Conservation (phyloP, 2,329 filamentous ascomycete species). For the Beauveria asiatica region DNA sequence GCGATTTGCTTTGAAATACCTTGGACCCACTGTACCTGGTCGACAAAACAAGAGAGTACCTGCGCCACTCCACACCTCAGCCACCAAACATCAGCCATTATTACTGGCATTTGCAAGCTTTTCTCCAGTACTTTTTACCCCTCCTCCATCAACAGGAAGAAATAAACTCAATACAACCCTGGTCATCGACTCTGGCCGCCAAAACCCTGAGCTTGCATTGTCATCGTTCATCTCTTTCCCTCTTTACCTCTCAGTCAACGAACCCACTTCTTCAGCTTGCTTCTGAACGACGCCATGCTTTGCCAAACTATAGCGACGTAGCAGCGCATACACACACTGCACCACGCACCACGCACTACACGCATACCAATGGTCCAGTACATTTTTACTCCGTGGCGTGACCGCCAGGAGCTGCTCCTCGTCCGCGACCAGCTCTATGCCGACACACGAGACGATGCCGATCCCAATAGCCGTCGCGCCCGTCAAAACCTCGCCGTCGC, state of each 20-base stretch:
- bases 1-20: too few species aligned
- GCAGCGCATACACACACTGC: not conserved
- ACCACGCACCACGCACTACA: not conserved
- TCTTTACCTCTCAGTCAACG: not conserved
- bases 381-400: conserved; percentile 66
- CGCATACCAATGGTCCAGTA: conserved; percentile 53
- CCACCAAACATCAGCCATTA: not conserved
- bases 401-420: conserved; percentile 53
- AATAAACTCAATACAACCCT: not conserved
- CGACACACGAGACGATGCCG: conserved; percentile 13
- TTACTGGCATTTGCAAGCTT: not conserved
- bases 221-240: not conserved
- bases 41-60: too few species aligned
- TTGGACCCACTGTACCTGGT: too few species aligned
- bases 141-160: not conserved
- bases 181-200: too few species aligned
- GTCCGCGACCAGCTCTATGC: conserved; percentile 58
- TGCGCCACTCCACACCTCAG: too few species aligned
- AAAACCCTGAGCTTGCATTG: not conserved
- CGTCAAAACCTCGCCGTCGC: conserved; percentile 42
- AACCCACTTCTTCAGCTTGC: not conserved
- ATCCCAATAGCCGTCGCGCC: conserved; percentile 8
- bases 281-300: not conserved
- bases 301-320: not conserved
- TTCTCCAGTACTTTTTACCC: not conserved